Base-by-base conservation (phyloP, 352 stramenopile genomes). In the Pythium guiyangense region DNA sequence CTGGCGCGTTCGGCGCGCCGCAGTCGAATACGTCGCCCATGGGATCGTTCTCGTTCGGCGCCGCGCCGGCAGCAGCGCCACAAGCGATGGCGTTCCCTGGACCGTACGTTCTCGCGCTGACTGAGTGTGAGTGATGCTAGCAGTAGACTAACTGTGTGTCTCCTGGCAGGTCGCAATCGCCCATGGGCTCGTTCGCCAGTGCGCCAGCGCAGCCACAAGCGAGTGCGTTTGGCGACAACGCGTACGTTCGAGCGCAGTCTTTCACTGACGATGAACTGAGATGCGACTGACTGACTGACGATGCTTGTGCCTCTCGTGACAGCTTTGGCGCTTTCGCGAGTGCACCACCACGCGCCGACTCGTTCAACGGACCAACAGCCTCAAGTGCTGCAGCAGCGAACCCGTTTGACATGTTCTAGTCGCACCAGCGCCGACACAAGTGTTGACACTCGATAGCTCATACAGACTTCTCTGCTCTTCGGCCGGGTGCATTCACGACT, bases 401-500 rank as follows among this genome's bases (percentile, higher is more conserved):
- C 57, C 84, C 81, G 50, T 91, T 93, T 66, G 84, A 93, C 63
- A 81, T 93, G 77, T 90, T 93, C 67, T 93, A 62, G 84, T 48
- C 15, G 31, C 31, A 1, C 20, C 29, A 29, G 17, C 25, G 15
- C 14, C 31, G n/a, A 46, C 12, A 57, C n/a, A 22, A 26, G 10
- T 37, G 44, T 27, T 35, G 25, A 6, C 18, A 15, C 15, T 6
- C 4, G 6, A 11, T 10, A 11, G 12, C 31, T 3, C 8, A 10
- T 37, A 37, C 6, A 37, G 31, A 34, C 5, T 10, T 9, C 31
- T 37, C 31, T 37, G 31, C 31, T 37, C 6, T 37, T 10, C 12
- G 31, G 10, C 31, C 5, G 22, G 22, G 22, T 22, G 22, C 22
- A 22, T 22, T 22, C 22, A 22, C 22, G 22, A 22, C 22, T 22